These are phyloP conservation scores for maize (Zea mays) DNA, from an alignment of 176 grass and related monocot species.

Conservation along the genomic window DNA sequence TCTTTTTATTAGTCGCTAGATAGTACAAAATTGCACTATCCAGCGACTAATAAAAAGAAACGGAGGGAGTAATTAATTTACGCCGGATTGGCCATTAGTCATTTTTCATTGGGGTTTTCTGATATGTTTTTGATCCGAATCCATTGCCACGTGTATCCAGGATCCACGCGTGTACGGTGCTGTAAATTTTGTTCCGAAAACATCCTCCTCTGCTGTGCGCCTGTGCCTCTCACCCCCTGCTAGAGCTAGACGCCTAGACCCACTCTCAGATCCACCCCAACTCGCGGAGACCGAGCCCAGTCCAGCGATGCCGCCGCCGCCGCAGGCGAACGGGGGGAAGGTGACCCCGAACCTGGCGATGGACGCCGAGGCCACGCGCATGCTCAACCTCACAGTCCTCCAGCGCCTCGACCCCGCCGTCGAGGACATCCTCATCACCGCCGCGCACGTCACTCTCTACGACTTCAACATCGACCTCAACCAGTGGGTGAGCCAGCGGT, in stretches of 20 bases:
- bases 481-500: slow-evolving; percentile 62
- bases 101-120: too few species aligned
- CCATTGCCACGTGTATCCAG: too few species aligned
- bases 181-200: slow-evolving; percentile 2
- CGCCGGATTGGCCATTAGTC: too few species aligned
- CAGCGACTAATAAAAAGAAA: too few species aligned
- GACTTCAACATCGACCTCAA: slow-evolving; percentile 93
- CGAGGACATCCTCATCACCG: slow-evolving; percentile 93
- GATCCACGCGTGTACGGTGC: too few species aligned
- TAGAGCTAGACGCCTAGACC: background rate
- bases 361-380: slow-evolving; percentile 67
- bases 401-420: slow-evolving; percentile 92
- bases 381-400: slow-evolving; percentile 86
- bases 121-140: too few species aligned
- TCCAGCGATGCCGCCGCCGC: slow-evolving; percentile 29
- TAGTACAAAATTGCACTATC: too few species aligned
- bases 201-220: background rate
- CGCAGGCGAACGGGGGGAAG: slow-evolving; percentile 60
- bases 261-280: slow-evolving; percentile 24
- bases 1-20: too few species aligned
- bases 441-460: slow-evolving; percentile 88
- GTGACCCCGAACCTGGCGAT: slow-evolving; percentile 70
- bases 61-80: too few species aligned
- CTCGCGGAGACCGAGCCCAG: slow-evolving; percentile 9
- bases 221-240: background rate